These are phyloP conservation scores for Colletotrichum viniferum DNA, from an alignment of 2,329 filamentous ascomycete species.

Conservation along the genomic window DNA sequence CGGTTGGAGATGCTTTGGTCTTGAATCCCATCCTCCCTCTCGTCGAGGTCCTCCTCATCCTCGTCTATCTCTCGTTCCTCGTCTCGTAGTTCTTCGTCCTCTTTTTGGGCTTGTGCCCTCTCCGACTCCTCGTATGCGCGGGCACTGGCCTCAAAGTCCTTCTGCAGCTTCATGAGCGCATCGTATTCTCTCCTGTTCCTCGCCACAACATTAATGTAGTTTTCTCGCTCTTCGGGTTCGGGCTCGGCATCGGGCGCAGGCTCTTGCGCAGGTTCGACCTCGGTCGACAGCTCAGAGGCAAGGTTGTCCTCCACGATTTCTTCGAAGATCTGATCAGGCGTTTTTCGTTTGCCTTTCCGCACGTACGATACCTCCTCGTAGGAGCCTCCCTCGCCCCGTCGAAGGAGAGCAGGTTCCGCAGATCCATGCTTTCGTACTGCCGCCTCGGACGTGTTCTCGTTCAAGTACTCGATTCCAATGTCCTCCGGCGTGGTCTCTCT, in stretches of 20 bases:
- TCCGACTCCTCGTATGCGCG: constrained; percentile 34
- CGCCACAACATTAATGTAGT: constrained; percentile 53
- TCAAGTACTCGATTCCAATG: constrained; percentile 49
- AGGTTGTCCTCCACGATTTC: neutral
- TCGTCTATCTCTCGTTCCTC: constrained; percentile 33
- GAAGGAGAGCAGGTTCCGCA: constrained; percentile 47
- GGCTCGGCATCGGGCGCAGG: constrained; percentile 47
- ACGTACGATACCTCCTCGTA: constrained; percentile 66
- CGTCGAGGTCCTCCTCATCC: constrained; percentile 40
- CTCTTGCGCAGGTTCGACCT: constrained; percentile 40
- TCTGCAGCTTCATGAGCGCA: constrained; percentile 59
- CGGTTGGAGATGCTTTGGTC: constrained; percentile 17
- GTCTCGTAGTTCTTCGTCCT: constrained; percentile 38
- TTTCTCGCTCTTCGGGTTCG: constrained; percentile 39
- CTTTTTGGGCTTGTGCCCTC: constrained; percentile 37
- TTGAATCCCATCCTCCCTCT: constrained; percentile 24
- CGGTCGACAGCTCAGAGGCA: constrained; percentile 18
- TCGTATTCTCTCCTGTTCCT: constrained; percentile 60
- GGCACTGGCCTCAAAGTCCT: constrained; percentile 55
- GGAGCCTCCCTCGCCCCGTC: constrained; percentile 58
- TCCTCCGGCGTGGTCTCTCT: constrained; percentile 65
- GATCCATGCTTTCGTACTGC: neutral
- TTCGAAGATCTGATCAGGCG: neutral
- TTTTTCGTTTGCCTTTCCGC: neutral
- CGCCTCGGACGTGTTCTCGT: neutral